Conservation (phyloP, 345 rosid species). For the Salix suchowensis region DNA sequence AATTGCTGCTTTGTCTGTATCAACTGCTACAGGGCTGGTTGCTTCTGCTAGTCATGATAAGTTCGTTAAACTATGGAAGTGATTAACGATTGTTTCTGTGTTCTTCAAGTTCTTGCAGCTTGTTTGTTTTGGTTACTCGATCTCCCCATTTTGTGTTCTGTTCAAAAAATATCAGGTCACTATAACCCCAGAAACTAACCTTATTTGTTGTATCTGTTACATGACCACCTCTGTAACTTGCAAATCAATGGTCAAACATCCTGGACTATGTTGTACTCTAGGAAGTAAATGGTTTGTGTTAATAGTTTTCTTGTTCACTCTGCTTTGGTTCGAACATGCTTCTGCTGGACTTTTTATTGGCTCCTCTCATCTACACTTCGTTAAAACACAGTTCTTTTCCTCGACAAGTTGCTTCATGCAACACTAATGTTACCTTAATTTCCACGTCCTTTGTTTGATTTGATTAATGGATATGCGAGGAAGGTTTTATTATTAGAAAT, state of each 20-base stretch:
- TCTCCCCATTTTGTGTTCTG: constrained; percentile 8
- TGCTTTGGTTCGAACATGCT: not conserved
- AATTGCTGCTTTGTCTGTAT: constrained; percentile 71
- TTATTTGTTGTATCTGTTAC: constrained; percentile 11
- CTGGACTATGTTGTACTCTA: not conserved
- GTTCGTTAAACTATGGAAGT: constrained; percentile 88
- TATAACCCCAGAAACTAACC: constrained; percentile 24
- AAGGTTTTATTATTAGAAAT: not conserved
- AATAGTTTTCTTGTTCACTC: not conserved
- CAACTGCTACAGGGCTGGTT: constrained; percentile 66
- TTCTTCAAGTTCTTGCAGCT: constrained; percentile 9
- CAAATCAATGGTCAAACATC: constrained; percentile 3
- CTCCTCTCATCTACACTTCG: not conserved
- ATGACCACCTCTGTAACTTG: constrained; percentile 3
- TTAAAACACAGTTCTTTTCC: not conserved
- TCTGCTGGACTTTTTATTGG: not conserved
- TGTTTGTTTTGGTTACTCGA: constrained; percentile 4
- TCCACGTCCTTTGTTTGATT: not conserved
- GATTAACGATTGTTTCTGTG: constrained; percentile 1
- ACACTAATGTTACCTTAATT: not conserved
- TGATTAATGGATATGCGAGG: not conserved
- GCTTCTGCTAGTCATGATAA: constrained; percentile 97
- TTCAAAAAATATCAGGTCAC: constrained; percentile 5
- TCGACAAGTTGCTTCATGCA: not conserved
- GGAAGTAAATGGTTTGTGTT: not conserved